A percentile compares a stretch with the other conserved stretches of the same genome.
Conservation (phyloP, 169 alveolate genomes). For the Plasmodium blacklocki region DNA sequence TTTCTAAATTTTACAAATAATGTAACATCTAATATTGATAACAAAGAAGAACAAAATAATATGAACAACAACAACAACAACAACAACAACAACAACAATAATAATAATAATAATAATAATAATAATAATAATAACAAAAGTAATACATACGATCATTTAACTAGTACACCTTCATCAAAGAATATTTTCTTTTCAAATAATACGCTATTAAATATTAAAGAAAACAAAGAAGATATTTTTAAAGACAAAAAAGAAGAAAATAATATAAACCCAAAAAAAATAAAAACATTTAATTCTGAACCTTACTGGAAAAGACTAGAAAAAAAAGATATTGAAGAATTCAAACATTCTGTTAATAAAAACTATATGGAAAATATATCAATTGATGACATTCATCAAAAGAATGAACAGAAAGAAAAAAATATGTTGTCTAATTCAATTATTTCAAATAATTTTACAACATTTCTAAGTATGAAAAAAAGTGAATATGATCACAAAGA, state of each 20-base stretch:
- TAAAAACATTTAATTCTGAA: no score
- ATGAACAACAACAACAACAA: no score
- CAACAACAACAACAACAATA: no score
- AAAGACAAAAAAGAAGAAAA: neutral
- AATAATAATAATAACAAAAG: no score
- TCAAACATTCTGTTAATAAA: constrained; percentile 43
- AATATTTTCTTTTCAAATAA: neutral
- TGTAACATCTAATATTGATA: no score
- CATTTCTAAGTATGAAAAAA: constrained; percentile 9
- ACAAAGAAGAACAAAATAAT: no score
- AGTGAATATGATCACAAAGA: constrained; percentile 8
- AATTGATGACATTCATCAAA: constrained; percentile 42
- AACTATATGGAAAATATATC: constrained; percentile 28
- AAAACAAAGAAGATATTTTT: neutral
- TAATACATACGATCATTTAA: no score
- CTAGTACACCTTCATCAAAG: no score
- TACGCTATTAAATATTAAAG: neutral
- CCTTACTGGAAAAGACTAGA: constrained; percentile 11
- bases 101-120: no score
- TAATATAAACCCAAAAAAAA: neutral
- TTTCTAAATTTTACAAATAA: no score
- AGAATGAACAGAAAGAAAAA: constrained; percentile 21
- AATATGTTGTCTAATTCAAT: constrained; percentile 31
- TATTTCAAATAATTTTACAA: constrained; percentile 25
- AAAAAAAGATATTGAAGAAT: constrained; percentile 39